Percentiles rank a stretch among this genome's conserved stretches.
Evolutionary conservation across 192 early-diverging fungal genomes (phyloP).

Genomic region (Backusella tuberculispora): DNA sequence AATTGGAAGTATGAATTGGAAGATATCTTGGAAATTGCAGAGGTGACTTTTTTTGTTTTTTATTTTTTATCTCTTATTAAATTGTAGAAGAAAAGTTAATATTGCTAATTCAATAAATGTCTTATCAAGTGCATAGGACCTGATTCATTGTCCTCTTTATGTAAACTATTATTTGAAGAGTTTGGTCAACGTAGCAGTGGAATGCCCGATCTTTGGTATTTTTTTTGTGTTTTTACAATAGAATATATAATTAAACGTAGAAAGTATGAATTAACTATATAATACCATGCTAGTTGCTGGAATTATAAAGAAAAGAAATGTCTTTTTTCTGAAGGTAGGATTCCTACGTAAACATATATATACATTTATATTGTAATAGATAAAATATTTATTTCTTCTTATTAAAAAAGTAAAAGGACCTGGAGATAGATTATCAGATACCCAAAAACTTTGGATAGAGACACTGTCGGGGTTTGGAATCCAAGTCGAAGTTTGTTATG

Average conservation of each 20-base stretch:
- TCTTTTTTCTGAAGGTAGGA: slow-evolving; percentile 63
- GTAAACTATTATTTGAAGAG: slow-evolving; percentile 62
- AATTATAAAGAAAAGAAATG: slow-evolving; percentile 55
- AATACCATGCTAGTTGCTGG: slow-evolving; percentile 54
- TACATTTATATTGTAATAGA: background rate
- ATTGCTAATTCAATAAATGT: background rate
- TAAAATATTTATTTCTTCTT: background rate
- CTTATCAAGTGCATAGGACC: slow-evolving; percentile 60
- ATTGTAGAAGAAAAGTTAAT: background rate
- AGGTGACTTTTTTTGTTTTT: slow-evolving; percentile 38
- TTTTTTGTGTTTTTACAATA: background rate
- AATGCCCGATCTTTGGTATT: slow-evolving; percentile 70
- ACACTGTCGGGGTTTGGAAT: slow-evolving; percentile 54
- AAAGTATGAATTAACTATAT: background rate
- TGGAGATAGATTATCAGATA: slow-evolving; percentile 67
- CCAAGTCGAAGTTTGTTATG: slow-evolving; percentile 66
- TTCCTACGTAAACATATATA: background rate
- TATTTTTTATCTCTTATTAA: slow-evolving; percentile 12
- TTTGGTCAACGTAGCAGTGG: slow-evolving; percentile 65
- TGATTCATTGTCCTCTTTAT: slow-evolving; percentile 56
- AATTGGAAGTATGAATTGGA: slow-evolving; percentile 51
- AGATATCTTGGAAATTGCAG: slow-evolving; percentile 51
- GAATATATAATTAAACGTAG: background rate
- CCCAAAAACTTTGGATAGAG: slow-evolving; percentile 71
- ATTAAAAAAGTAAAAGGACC: slow-evolving; percentile 63